These are phyloP conservation scores for Aspergillus quadrilineatus DNA, from an alignment of 2,329 filamentous ascomycete genomes.

Conservation along the genomic window DNA sequence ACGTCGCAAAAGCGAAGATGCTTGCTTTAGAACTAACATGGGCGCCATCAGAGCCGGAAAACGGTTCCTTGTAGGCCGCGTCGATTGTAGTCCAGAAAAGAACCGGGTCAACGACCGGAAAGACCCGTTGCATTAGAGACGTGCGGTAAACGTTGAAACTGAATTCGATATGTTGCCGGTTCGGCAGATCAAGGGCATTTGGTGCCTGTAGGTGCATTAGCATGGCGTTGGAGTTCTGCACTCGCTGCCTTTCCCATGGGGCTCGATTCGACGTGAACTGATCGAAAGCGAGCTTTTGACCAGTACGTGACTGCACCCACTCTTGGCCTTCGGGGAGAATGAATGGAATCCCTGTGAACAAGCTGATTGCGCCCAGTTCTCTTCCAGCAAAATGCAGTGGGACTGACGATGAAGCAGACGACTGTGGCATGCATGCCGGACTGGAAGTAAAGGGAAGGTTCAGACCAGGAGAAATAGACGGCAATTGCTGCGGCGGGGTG, in stretches of 20 bases:
- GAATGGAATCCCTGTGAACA: slow-evolving; percentile 51
- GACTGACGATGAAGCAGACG: slow-evolving; percentile 29
- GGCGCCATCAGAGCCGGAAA: slow-evolving; percentile 22
- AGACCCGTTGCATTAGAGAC: slow-evolving; percentile 45
- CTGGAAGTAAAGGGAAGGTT: neutral
- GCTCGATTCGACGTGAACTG: slow-evolving; percentile 27
- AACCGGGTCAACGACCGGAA: slow-evolving; percentile 51
- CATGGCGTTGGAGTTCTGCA: slow-evolving; percentile 21
- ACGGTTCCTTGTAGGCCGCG: slow-evolving; percentile 43
- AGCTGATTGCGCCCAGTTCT: slow-evolving; percentile 49
- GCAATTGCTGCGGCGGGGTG: slow-evolving; percentile 17
- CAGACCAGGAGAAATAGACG: neutral
- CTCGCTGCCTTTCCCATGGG: slow-evolving; percentile 39
- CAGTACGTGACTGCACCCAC: slow-evolving; percentile 51
- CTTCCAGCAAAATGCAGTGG: slow-evolving; percentile 51
- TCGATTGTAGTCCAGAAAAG: slow-evolving; percentile 50
- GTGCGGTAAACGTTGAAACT: slow-evolving; percentile 33
- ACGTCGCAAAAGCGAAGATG: slow-evolving; percentile 50
- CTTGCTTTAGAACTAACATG: slow-evolving; percentile 46
- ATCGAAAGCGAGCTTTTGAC: slow-evolving; percentile 36
- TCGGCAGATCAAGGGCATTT: slow-evolving; percentile 38
- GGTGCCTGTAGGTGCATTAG: slow-evolving; percentile 23
- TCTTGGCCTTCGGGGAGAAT: slow-evolving; percentile 49
- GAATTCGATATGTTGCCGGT: slow-evolving; percentile 29
- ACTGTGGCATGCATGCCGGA: slow-evolving; percentile 13